These are phyloP conservation scores for Fusarium sp. DNA, from an alignment of 2,329 filamentous ascomycete species.

Conservation along the genomic window DNA sequence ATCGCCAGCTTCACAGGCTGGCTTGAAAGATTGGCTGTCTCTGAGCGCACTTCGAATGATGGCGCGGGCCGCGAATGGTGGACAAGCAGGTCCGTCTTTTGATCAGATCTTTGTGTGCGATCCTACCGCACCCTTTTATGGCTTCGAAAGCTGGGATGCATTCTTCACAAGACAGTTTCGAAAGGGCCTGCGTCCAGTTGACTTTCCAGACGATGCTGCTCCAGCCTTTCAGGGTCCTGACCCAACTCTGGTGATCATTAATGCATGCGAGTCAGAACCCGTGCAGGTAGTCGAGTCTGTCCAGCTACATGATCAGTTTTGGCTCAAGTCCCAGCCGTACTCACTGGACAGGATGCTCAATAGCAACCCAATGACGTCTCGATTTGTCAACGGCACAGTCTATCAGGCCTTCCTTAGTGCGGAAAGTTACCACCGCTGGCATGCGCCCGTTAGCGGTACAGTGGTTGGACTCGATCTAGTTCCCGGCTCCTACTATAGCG, in stretches of 20 bases:
- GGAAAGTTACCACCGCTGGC: constrained; percentile 76
- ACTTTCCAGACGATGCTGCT: neutral
- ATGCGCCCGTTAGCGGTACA: constrained; percentile 70
- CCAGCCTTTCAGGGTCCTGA: neutral
- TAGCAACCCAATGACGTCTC: constrained; percentile 58
- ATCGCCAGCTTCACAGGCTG: neutral
- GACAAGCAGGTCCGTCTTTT: neutral
- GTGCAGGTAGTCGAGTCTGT: constrained; percentile 62
- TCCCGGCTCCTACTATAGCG: constrained; percentile 7
- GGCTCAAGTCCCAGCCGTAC: constrained; percentile 75
- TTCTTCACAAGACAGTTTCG: constrained; percentile 24
- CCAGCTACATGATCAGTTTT: constrained; percentile 69
- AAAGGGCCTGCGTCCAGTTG: constrained; percentile 2
- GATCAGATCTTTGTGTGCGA: constrained; percentile 23
- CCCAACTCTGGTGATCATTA: constrained; percentile 11
- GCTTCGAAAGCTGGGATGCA: constrained; percentile 12
- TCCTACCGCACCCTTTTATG: neutral
- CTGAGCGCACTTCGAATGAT: neutral
- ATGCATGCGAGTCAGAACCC: constrained; percentile 63
- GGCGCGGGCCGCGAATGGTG: constrained; percentile 16
- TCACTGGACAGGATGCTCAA: constrained; percentile 70
- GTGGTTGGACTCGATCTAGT: constrained; percentile 49
- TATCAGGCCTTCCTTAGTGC: constrained; percentile 76
- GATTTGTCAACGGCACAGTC: constrained; percentile 71
- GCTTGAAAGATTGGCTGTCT: constrained; percentile 2